Evolutionary conservation across 768 basidiomycete genomes (phyloP), one percentile per base, ranked within the genome.

Genomic region (Ramaria rubella): DNA sequence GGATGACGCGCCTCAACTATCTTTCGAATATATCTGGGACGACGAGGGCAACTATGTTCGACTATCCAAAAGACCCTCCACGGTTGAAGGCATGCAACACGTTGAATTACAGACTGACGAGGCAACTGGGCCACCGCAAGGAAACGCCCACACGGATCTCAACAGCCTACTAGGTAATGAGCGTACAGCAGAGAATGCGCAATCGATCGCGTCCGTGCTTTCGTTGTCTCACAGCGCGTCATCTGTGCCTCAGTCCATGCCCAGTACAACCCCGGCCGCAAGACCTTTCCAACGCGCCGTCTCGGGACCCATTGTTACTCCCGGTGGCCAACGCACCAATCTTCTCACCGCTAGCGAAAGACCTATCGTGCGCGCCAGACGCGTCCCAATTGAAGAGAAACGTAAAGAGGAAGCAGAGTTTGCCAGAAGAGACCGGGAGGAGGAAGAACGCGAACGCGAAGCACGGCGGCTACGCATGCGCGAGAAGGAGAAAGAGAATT

Each of bases 181-280:
- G 12, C 55, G 29, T 14, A 48, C 55, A 12, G 6, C 55, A 23
- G 55, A 56, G 24, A 56, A 56, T n/a, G 44, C 40, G 3, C 55
- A 44, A 9, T 56, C 55, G 11, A 56, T 56, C 21, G 29, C 55
- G 6, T 56, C 55, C 19, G 55, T 56, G 29, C 75, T 88, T 27
- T 79, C 85, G 4, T 82, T 82, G 44, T 85, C 86, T 38, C 86
- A 88, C 65, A 85, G 80, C 63, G 77, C 80, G 29, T 78, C 79
- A 60, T 70, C 80, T n/a, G 66, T 74, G 7, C 72, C 77, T n/a
- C 63, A 57, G 67, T 67, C 26, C 58, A 64, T 58, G 61, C 19
- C 56, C 66, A 49, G 68, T 63, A 60, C 70, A 23, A 24, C 68
- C 60, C 63, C 69, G 58, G 61, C 65, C 45, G 54, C 72, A 42